A percentile compares a stretch with the other conserved stretches of the same genome.
Conservation (phyloP, 2,329 filamentous ascomycete genomes). For the Ceratocystis eucalypticola region DNA sequence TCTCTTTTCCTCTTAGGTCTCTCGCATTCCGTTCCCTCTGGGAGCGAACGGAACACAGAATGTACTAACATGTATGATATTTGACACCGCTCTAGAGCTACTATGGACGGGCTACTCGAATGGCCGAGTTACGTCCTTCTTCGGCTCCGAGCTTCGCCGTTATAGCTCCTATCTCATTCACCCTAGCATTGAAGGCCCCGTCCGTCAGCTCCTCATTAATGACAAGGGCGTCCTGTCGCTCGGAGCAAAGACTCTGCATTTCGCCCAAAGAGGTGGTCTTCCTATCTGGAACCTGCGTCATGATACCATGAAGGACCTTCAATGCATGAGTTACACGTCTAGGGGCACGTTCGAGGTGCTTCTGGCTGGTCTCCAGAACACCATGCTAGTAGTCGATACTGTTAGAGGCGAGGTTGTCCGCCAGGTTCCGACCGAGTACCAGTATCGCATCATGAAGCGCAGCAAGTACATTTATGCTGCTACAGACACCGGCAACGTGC, state of each 20-base stretch:
- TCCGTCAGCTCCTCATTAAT: slow-evolving; percentile 82
- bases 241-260: slow-evolving; percentile 71
- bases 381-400: slow-evolving; percentile 65
- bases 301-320: slow-evolving; percentile 54
- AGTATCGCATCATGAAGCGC: slow-evolving; percentile 87
- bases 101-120: slow-evolving; percentile 69
- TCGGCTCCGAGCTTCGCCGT: slow-evolving; percentile 67
- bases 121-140: slow-evolving; percentile 78
- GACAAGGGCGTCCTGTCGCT: slow-evolving; percentile 83
- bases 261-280: slow-evolving; percentile 68
- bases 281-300: slow-evolving; percentile 75
- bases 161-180: slow-evolving; percentile 88
- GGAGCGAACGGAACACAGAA: slow-evolving; percentile 56
- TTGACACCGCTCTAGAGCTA: slow-evolving; percentile 79
- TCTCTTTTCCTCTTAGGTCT: slow-evolving; percentile 43
- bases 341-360: slow-evolving; percentile 73
- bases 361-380: slow-evolving; percentile 71
- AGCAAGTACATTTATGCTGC: slow-evolving; percentile 86
- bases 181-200: slow-evolving; percentile 54
- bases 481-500: slow-evolving; percentile 65
- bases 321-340: slow-evolving; percentile 91
- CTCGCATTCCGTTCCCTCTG: slow-evolving; percentile 67
- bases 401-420: slow-evolving; percentile 59
- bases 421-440: slow-evolving; percentile 54
- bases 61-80: slow-evolving; percentile 66